These are phyloP conservation scores for Neurospora sp. DNA, from an alignment of 2,329 filamentous ascomycete genomes.

Conservation along the genomic window DNA sequence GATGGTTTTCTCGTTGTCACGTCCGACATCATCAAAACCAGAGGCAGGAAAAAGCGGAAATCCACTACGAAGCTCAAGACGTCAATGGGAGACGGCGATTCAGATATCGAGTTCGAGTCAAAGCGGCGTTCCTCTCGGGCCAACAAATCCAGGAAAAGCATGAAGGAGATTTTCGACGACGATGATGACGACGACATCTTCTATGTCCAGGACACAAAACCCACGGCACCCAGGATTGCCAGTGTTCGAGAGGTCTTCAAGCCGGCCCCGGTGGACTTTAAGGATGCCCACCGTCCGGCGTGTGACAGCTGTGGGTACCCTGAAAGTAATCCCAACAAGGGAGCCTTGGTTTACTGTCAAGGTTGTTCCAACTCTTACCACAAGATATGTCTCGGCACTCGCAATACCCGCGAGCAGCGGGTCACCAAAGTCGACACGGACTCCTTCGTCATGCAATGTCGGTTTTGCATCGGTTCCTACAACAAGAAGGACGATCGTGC, in stretches of 20 bases:
- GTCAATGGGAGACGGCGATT: constrained; percentile 8
- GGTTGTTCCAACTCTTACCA: constrained; percentile 82
- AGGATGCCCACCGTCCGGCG: constrained; percentile 53
- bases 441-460: constrained; percentile 82
- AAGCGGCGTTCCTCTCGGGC: constrained; percentile 39
- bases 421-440: constrained; percentile 74
- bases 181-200: constrained; percentile 53
- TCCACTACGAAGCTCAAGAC: constrained; percentile 1
- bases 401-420: constrained; percentile 70
- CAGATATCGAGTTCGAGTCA: constrained; percentile 42
- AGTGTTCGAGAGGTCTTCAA: constrained; percentile 69
- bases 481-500: constrained; percentile 58
- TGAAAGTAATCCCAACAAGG: constrained; percentile 46
- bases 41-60: constrained; percentile 8
- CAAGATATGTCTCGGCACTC: constrained; percentile 67
- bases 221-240: constrained; percentile 41
- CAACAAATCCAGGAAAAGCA: constrained; percentile 32
- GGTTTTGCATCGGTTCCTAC: constrained; percentile 64
- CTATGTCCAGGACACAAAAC: constrained; percentile 38
- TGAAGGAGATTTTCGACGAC: constrained; percentile 42
- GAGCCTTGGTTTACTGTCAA: constrained; percentile 75
- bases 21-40: constrained; percentile 18
- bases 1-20: constrained; percentile 18
- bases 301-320: constrained; percentile 64
- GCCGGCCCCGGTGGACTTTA: constrained; percentile 57